Base-by-base conservation (phyloP, 805 yeast genomes). In the Zygotorulaspora danielsina region DNA sequence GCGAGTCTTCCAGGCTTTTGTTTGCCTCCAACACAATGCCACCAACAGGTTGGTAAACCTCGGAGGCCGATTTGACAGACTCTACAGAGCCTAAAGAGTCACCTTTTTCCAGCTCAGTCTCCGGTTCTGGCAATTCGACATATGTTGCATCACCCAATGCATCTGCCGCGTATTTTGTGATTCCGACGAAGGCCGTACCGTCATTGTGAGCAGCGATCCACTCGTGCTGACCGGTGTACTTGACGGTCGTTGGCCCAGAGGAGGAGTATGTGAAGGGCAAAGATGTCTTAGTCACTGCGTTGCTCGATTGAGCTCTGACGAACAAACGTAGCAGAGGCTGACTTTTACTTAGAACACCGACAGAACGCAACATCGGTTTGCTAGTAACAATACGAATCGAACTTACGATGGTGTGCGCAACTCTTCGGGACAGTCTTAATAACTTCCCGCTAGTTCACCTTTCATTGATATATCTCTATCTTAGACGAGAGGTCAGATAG, bases 101-200 rank as follows among this genome's bases (percentile, higher is more conserved):
- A 36, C 95, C 94, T 34, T 73, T 72, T 41, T 70, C 79, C 41
- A 81, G 71, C 20, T 58, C 68, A 28, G 72, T 74, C 28, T 81
- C 84, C 27, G 74, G 75, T 51, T 81, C 89, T 33, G 95, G 95
- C 52, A 90, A 72, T 66, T 93, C 98, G 44, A 89, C 82, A 61
- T 73, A 93, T 3, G 97, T 94, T 41, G 95, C 94, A 66, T 93
- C 98, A 32, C 98, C 98, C 45, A 93, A 76, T 6, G 97, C 95
- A 57, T 88, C 96, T 16, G 96, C 82, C 13, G 98, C 98, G 61
- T 93, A 89, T 55, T 76, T 78, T 42, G 98, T 88, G 64, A 93
- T 87, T 20, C 98, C 98, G n/a, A 90, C 71, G 54, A 81, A 88
- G 2, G 90, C 83, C 30, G 80, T 71, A 45, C 85, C 85, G 64